These are phyloP conservation scores for Fusarium sp. DNA, from an alignment of 2,329 filamentous ascomycete genomes.

Conservation along the genomic window DNA sequence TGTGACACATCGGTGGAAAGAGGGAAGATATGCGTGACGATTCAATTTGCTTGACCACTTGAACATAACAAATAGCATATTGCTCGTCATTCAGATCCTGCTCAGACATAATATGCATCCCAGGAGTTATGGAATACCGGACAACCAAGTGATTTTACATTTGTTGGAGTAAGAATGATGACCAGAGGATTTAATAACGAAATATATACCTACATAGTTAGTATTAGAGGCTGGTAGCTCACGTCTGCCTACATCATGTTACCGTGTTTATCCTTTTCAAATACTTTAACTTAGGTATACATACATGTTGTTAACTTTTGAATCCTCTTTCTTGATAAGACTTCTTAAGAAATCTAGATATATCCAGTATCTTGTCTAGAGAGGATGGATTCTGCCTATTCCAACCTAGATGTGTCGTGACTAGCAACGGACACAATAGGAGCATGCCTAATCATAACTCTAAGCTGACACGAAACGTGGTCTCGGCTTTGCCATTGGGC, in stretches of 20 bases:
- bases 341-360: neutral
- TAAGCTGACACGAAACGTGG: neutral
- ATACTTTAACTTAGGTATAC: neutral
- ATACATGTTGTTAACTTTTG: neutral
- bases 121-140: slow-evolving; percentile 10
- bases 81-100: neutral
- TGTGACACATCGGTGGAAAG: neutral
- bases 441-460: neutral
- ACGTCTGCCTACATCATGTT: neutral
- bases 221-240: neutral
- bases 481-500: neutral
- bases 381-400: neutral
- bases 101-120: slow-evolving; percentile 6
- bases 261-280: neutral
- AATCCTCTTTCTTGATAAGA: neutral
- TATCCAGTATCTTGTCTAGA: neutral
- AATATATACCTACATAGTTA: neutral
- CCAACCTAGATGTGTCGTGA: neutral
- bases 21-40: neutral
- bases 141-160: neutral
- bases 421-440: neutral
- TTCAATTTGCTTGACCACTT: too few relatives aligned
- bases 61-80: neutral
- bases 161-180: neutral
- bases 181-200: neutral